Base-by-base conservation (phyloP, 192 early-diverging fungal genomes). In the Chytriomyces confervae region DNA sequence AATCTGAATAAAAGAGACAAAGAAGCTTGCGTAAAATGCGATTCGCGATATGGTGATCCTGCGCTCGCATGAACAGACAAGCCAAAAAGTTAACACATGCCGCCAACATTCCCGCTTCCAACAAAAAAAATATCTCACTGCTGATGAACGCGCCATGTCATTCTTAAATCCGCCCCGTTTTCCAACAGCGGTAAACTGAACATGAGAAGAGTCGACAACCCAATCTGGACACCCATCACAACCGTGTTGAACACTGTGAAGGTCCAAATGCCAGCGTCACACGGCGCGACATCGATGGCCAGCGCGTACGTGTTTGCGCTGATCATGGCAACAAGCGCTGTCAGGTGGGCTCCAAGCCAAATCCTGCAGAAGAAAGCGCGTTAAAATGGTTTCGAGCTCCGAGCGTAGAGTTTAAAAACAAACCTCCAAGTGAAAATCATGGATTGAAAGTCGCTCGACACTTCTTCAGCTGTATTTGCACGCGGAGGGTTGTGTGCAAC, bases 81-180 rank as follows among this genome's bases (percentile, higher is more conserved):
- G 10, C n/a, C 51, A 16, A n/a, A 57, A n/a, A n/a, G 11, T n/a
- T 10, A 57, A 10, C 10, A n/a, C 51, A 57, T 16, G n/a, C 11
- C n/a, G 11, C 0, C 0, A n/a, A n/a, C 51, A 10, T 57, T 57
- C 51, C n/a, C 51, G 10, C n/a, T 57, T n/a, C n/a, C 51, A 16
- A n/a, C n/a, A n/a, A n/a, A n/a, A n/a, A n/a, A n/a, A n/a, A n/a
- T n/a, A n/a, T n/a, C 66, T n/a, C 24, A 71, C 69, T 36, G 61
- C n/a, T 45, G 7, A 63, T 73, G 60, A n/a, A 73, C 72, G 11
- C 6, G 16, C 72, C 72, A 73, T 24, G 72, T 73, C 72, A 73
- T 73, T 11, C 72, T 29, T 46, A 73, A 9, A 13, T 6, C 44
- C 29, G 60, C 18, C 50, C 72, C 72, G 1, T 62, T 20, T 29